Evolutionary conservation across 73 alveolate species (phyloP), one percentile per base, ranked within the genome.

Genomic region (Tetrahymena thermophila): DNA sequence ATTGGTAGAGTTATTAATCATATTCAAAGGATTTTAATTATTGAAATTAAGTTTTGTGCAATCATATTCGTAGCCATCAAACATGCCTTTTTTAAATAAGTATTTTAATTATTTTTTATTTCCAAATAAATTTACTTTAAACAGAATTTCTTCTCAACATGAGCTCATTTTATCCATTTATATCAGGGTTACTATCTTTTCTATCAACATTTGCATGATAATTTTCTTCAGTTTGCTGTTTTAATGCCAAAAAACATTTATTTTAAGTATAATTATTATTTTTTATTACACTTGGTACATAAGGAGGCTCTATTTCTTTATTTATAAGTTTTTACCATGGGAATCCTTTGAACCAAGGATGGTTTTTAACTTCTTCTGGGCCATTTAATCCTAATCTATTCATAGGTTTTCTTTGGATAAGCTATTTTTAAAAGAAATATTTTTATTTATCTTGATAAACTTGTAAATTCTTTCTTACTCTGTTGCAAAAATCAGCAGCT

Each of bases 401-500:
- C 58, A 97, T 96, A 35, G 97, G 97, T 85, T 98, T 97, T 96
- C 99, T 97, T 95, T 98, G 95, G 34, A 98, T 58, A 25, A 98
- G 98, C 97, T 97, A 94, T 34, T 35, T 71, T 31, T 6, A 34
- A 28, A 85, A n/a, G 1, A 23, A 71, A 71, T 23, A 58, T 15
- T n/a, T 23, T 58, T 31, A 50, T 7, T 2, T 71, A 71, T 2
- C 4, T 25, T 25, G 31, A 3, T 19, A 1, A 10, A 7, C 4
- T 28, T 71, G 23, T 25, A 4, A 7, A 5, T 23, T 85, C 34
- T 38, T 23, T 85, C 1, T 38, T 94, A 96, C 98, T 93, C 97
- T 98, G 96, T 98, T 98, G 19, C 97, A 96, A 93, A 98, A 98
- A 94, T 98, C 99, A 43, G 99, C 99, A 43, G 99, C 98, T 94